Evolutionary conservation across 192 early-diverging fungal genomes (phyloP).

Genomic region (Coemansia sp.): DNA sequence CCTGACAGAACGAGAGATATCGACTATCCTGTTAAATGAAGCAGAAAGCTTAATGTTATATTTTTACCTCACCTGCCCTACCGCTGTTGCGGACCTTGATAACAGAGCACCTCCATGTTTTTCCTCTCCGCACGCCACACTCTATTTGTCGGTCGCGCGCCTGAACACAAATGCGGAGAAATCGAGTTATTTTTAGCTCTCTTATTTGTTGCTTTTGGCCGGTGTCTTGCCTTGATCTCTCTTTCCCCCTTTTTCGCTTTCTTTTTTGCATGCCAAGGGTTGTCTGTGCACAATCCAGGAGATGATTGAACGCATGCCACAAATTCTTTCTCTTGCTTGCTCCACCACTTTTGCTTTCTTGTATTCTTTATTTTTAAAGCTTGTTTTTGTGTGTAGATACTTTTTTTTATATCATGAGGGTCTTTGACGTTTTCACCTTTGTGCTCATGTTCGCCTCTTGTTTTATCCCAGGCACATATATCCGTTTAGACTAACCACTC

Average conservation of each 20-base stretch:
- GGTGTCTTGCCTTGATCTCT: not conserved
- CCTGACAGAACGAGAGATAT: no score
- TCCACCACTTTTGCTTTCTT: no score
- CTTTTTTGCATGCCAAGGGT: not conserved
- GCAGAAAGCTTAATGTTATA: no score
- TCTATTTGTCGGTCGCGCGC: not conserved
- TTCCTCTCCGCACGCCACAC: not conserved
- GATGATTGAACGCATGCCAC: not conserved
- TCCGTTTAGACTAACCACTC: not conserved
- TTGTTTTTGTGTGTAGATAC: not conserved
- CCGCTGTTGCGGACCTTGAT: no score
- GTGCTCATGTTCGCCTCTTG: not conserved
- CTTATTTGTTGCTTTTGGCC: not conserved
- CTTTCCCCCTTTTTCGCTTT: not conserved
- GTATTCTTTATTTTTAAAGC: no score
- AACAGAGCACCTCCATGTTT: not conserved
- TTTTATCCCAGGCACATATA: not conserved
- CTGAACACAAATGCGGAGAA: conserved; percentile 5
- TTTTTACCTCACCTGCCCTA: no score
- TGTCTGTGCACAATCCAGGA: not conserved
- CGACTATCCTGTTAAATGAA: no score
- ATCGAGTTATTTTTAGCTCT: conserved; percentile 2
- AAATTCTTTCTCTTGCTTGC: conserved; percentile 5
- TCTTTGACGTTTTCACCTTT: conserved; percentile 7
- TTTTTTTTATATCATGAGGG: not conserved